Conservation (phyloP, 805 yeast species). For the Kluyveromyces dobzhanskii region DNA sequence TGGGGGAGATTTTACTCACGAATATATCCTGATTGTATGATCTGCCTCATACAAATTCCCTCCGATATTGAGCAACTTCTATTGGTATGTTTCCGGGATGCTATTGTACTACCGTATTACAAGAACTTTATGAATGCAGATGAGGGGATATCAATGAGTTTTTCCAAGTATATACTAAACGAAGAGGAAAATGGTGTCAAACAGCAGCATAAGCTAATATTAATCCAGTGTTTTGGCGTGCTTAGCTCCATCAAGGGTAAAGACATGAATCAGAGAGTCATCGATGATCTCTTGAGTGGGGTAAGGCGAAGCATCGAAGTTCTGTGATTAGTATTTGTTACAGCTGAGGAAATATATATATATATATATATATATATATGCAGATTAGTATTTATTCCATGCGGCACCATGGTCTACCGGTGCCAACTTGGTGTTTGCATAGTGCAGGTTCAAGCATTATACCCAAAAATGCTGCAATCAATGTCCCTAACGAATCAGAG, state of each 20-base stretch:
- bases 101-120: conserved; percentile 44
- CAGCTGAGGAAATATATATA: no score
- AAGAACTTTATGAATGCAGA: conserved; percentile 32
- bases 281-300: conserved; percentile 42
- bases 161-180: conserved; percentile 26
- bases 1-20: conserved; percentile 54
- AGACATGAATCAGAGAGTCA: conserved; percentile 48
- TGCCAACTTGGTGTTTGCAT: conserved; percentile 59
- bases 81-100: conserved; percentile 42
- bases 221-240: conserved; percentile 57
- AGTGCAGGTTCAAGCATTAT: conserved; percentile 64
- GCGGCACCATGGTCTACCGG: conserved; percentile 78
- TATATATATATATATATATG: not conserved
- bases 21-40: conserved; percentile 50
- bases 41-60: conserved; percentile 50
- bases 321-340: no score
- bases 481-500: conserved; percentile 79
- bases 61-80: conserved; percentile 33
- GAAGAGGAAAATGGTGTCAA: conserved; percentile 36
- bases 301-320: conserved; percentile 28
- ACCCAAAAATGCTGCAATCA: conserved; percentile 70
- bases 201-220: conserved; percentile 32
- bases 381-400: conserved; percentile 26
- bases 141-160: conserved; percentile 27
- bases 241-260: conserved; percentile 43